Percentiles rank a stretch among this genome's conserved stretches.
These are phyloP conservation scores for Achaetomiella virescens DNA, from an alignment of 495 filamentous ascomycete species.

Conservation along the genomic window DNA sequence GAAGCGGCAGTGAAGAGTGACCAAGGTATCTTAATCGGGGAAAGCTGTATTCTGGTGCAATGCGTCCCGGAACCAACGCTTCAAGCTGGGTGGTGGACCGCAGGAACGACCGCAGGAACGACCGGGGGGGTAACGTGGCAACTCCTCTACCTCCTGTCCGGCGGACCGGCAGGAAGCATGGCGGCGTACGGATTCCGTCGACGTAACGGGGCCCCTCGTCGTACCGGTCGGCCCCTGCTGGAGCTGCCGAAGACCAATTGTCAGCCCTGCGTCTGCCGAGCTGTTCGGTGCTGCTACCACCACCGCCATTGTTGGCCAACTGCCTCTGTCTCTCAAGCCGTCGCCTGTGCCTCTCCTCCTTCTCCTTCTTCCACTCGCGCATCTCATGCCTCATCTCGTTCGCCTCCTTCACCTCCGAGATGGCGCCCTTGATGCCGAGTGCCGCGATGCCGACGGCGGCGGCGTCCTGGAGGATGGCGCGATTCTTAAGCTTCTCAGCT, in stretches of 20 bases:
- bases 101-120: not conserved
- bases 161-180: constrained; percentile 37
- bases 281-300: constrained; percentile 14
- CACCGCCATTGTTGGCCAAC: constrained; percentile 9
- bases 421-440: constrained; percentile 76
- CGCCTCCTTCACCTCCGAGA: constrained; percentile 55
- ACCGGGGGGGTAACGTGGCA: constrained; percentile 2
- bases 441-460: constrained; percentile 78
- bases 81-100: not conserved
- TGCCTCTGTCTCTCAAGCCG: constrained; percentile 34
- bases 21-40: not conserved
- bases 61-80: constrained; percentile 3
- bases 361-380: constrained; percentile 39
- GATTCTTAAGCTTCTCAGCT: constrained; percentile 67
- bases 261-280: constrained; percentile 37
- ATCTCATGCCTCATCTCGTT: constrained; percentile 36
- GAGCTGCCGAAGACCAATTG: constrained; percentile 32
- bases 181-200: constrained; percentile 48
- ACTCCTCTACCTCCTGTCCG: constrained; percentile 34
- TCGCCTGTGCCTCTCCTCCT: constrained; percentile 33
- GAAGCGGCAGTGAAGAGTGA: not conserved
- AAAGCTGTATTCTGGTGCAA: constrained; percentile 7
- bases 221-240: constrained; percentile 29
- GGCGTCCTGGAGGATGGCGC: constrained; percentile 66
- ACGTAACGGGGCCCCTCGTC: constrained; percentile 42